Base-by-base conservation (phyloP, 164 flowering plant genomes). In the Paratinospora sagittata region DNA sequence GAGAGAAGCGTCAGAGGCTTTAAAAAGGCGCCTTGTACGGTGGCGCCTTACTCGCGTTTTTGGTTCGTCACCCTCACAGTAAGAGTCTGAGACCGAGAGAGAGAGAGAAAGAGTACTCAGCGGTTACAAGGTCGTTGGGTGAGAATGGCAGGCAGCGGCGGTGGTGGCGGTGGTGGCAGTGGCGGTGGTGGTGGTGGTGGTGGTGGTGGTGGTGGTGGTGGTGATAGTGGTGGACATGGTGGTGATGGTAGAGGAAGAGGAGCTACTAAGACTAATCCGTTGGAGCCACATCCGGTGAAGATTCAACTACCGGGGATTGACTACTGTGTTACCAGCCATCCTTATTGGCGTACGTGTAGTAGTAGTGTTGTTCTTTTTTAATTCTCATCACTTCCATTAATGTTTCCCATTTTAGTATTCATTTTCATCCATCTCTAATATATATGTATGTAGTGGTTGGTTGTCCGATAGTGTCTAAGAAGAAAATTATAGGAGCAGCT, bases 241-340 rank as follows among this genome's bases (percentile, higher is more conserved):
- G 68, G 78, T 7, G 52, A 61, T 14, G 26, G 27, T 24, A 68
- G 63, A 14, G 72, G 78, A 6, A 55, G 66, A 34, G 62, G 43
- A 64, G 77, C 36, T 49, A 41, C 75, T 10, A 85, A 85, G 73
- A 75, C 6, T 1, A 90, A 87, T 30, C 88, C 84, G 37, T 76
- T 84, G 9, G 78, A 67, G 72, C 93, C 96, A 0, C 86, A 81
- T 70, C 96, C 96, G 11, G 88, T 89, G 68, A 89, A 85, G 65
- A 89, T 85, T 10, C 96, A 90, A 70, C 85, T 90, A 17, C 91
- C 90, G 12, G 91, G 87, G 30, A 71, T 90, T 27, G 91, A 89
- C 10, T 85, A 66, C 73, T 90, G 96, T 71, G 70, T 90, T 63
- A 79, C 83, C 65, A 89, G 93, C 76, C 72, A 81, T 72, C 96